Evolutionary conservation across 805 yeast genomes (phyloP), one percentile per base, ranked within the genome.

Genomic region (Ogataea pilisensis): DNA sequence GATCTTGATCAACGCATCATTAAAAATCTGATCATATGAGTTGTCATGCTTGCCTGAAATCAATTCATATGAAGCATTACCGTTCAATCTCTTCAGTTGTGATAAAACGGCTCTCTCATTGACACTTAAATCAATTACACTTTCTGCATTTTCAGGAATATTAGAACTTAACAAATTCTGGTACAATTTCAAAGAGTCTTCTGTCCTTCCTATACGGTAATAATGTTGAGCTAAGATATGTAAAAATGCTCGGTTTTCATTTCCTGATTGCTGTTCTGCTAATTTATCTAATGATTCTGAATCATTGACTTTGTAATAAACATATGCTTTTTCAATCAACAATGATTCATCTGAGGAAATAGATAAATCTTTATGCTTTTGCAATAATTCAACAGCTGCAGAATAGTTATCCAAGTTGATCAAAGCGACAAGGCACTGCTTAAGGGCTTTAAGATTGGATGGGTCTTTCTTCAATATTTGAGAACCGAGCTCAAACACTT

Each of bases 81-180:
- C 38, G 22, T 35, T 48, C 20, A 42, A 39, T 16, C 35, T 34
- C 27, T 55, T 55, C 36, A 57, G 34, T 54, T 77, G 85, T 9
- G 85, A 76, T 19, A 76, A 61, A n/a, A 78, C 70, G 3, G 90
- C 88, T 44, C 82, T 70, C 58, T 82, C 85, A 55, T 84, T 84
- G 33, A 80, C 81, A 22, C 67, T 53, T 41, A 81, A 55, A 57
- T 82, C 90, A 19, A 31, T 32, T 11, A 17, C 17, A 36, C 22
- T 18, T 22, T 36, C 34, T 28, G 68, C 52, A 18, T 51, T 52
- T 49, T 73, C 82, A 32, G 62, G 64, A 22, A 66, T 60, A 5
- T 38, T 34, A 12, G 42, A 41, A 8, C 57, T 38, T 3, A 69
- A 54, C 42, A 76, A 60, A 5, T 63, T 63, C 28, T 59, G 59